Conservation (phyloP, 306 rosid species). For the Rosa chinensis region DNA sequence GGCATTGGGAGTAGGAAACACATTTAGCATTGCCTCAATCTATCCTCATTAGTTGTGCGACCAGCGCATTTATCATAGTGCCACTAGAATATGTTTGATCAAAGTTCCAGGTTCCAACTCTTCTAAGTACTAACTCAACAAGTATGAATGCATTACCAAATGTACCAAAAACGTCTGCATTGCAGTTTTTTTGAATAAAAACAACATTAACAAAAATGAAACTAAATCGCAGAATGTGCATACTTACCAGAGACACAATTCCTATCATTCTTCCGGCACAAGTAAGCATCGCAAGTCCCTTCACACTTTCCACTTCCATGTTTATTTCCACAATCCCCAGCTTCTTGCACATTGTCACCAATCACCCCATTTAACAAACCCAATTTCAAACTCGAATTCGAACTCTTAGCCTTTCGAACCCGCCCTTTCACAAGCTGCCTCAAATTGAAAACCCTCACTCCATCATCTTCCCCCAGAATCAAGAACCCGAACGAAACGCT, state of each 20-base stretch:
- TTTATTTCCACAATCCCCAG: constrained; percentile 26
- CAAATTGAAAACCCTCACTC: constrained; percentile 68
- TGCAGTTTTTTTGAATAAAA: background rate
- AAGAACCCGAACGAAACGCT: constrained; percentile 60
- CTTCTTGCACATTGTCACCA: constrained; percentile 22
- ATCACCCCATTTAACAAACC: constrained; percentile 44
- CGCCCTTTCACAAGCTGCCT: constrained; percentile 55
- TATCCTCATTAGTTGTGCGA: background rate
- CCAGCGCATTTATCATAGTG: background rate
- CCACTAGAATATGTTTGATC: background rate
- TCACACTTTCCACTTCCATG: constrained; percentile 33
- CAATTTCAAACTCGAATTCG: constrained; percentile 20
- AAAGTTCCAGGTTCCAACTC: background rate
- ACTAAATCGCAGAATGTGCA: background rate
- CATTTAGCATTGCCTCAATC: background rate
- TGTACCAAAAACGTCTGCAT: background rate
- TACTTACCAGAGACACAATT: constrained; percentile 60
- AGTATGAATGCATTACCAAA: background rate
- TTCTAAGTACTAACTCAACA: background rate
- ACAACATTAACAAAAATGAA: background rate
- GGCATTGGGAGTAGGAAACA: background rate
- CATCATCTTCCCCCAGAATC: constrained; percentile 74
- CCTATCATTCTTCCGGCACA: constrained; percentile 44
- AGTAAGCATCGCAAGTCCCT: constrained; percentile 43
- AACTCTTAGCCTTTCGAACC: constrained; percentile 32